Percentiles rank a stretch among this genome's conserved stretches.
Evolutionary conservation across 176 grass and related monocot genomes (phyloP).

Genomic region (Zoysia japonica): DNA sequence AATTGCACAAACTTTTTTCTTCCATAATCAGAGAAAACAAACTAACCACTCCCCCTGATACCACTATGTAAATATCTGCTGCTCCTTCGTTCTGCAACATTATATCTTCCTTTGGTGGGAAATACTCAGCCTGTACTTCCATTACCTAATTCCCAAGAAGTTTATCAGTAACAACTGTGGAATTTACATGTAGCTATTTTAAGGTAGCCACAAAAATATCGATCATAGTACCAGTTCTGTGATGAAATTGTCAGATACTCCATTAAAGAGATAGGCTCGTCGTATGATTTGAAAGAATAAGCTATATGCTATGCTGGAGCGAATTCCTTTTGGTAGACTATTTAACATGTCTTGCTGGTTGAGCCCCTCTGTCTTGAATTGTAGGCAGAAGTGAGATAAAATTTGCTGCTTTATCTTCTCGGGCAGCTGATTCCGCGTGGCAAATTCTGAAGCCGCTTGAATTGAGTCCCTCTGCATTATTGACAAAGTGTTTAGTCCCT

Average conservation of each 20-base stretch:
- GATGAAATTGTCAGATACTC: constrained; percentile 78
- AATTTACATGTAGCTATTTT: background rate
- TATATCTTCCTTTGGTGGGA: constrained; percentile 80
- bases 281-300: constrained; percentile 76
- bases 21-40: constrained; percentile 26
- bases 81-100: constrained; percentile 71
- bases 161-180: constrained; percentile 3
- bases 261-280: constrained; percentile 81
- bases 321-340: constrained; percentile 80
- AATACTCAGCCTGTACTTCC: constrained; percentile 87
- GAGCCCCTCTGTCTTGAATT: constrained; percentile 86
- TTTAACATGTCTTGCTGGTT: constrained; percentile 79
- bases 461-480: constrained; percentile 82
- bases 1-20: constrained; percentile 6
- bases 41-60: constrained; percentile 89
- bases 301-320: constrained; percentile 76
- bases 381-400: constrained; percentile 87
- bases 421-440: constrained; percentile 79
- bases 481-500: constrained; percentile 50
- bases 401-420: constrained; percentile 74
- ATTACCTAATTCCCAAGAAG: constrained; percentile 60
- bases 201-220: constrained; percentile 12
- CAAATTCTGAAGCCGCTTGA: constrained; percentile 75
- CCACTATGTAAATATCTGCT: constrained; percentile 78
- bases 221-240: constrained; percentile 71